Evolutionary conservation across 2,329 filamentous ascomycete genomes (phyloP).

Genomic region (Phialophora chinensis): DNA sequence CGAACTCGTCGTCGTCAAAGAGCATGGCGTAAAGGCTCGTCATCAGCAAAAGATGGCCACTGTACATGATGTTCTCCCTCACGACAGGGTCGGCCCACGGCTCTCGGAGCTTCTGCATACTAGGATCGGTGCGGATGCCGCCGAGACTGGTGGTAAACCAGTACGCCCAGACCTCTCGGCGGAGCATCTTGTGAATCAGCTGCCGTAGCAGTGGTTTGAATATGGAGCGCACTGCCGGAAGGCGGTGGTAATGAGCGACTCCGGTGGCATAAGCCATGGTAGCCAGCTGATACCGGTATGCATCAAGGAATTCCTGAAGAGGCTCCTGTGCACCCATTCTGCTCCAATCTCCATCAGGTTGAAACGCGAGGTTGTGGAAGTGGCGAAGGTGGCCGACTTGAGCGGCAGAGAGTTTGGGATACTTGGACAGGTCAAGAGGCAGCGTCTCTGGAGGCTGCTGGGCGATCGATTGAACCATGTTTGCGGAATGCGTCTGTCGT

Average conservation of each 20-base stretch:
- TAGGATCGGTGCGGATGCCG: conserved; percentile 46
- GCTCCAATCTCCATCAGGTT: conserved; percentile 35
- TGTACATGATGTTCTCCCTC: conserved; percentile 53
- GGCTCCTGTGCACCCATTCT: conserved; percentile 41
- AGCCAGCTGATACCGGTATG: conserved; percentile 50
- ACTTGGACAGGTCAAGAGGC: conserved; percentile 30
- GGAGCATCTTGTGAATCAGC: conserved; percentile 52
- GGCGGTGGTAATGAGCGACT: conserved; percentile 49
- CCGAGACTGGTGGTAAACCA: conserved; percentile 51
- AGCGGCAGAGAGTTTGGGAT: conserved; percentile 32
- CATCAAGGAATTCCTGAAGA: conserved; percentile 46
- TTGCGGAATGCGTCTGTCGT: neutral
- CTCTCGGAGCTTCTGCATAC: conserved; percentile 48
- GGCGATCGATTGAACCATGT: conserved; percentile 11
- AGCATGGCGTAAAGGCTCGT: conserved; percentile 51
- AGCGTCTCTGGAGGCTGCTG: conserved; percentile 1
- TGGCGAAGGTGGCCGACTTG: conserved; percentile 34
- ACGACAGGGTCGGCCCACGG: conserved; percentile 52
- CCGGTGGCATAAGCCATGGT: conserved; percentile 50
- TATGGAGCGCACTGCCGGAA: conserved; percentile 45
- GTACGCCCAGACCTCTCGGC: conserved; percentile 51
- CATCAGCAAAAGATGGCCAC: conserved; percentile 51
- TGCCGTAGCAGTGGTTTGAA: conserved; percentile 46
- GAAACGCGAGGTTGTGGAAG: conserved; percentile 32
- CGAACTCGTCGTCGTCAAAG: conserved; percentile 51